These are phyloP conservation scores for Candida morakotiae DNA, from an alignment of 805 yeast genomes.

Conservation along the genomic window DNA sequence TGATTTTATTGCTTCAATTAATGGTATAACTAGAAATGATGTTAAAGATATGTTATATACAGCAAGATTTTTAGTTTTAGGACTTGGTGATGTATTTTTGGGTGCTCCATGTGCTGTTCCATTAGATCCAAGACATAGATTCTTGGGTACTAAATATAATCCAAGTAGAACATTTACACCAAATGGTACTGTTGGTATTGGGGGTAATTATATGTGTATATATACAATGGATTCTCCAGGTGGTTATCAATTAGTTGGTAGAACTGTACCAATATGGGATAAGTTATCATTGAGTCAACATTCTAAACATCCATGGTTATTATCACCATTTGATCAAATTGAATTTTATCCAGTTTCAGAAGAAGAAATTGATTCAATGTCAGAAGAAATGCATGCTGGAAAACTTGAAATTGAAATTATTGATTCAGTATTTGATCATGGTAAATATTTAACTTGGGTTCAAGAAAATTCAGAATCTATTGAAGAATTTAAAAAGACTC, in stretches of 20 bases:
- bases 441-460: constrained; percentile 74
- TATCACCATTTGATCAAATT: constrained; percentile 89
- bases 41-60: constrained; percentile 82
- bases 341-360: constrained; percentile 92
- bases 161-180: constrained; percentile 97
- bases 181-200: constrained; percentile 95
- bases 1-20: constrained; percentile 87
- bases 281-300: constrained; percentile 75
- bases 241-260: constrained; percentile 94
- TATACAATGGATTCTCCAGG: constrained; percentile 99
- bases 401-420: constrained; percentile 69
- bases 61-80: constrained; percentile 88
- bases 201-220: constrained; percentile 98
- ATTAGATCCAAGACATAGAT: constrained; percentile 91
- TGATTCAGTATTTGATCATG: constrained; percentile 79
- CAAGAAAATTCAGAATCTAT: constrained; percentile 70
- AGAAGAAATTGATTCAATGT: constrained; percentile 66
- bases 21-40: constrained; percentile 70
- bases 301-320: constrained; percentile 73
- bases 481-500: constrained; percentile 58
- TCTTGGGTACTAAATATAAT: constrained; percentile 89
- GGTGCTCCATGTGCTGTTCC: constrained; percentile 99
- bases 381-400: constrained; percentile 78
- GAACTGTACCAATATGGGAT: constrained; percentile 98
- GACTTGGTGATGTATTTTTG: constrained; percentile 93